These are phyloP conservation scores for Vicia sativa DNA, from an alignment of 306 rosid species.

Conservation along the genomic window DNA sequence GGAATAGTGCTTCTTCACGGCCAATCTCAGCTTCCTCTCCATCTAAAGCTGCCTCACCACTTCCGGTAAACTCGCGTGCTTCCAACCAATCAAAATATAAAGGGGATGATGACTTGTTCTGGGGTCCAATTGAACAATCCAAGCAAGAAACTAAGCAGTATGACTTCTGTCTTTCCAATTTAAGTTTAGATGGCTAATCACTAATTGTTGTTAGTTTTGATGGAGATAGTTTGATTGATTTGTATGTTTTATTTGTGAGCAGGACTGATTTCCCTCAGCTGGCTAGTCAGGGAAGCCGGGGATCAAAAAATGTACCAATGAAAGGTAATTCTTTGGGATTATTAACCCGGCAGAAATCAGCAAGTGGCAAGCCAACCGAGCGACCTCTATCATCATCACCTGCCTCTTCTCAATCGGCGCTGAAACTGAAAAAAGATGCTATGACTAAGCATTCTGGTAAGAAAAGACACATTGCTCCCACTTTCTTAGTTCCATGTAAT, in stretches of 20 bases:
- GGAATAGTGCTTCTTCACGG: conserved; percentile 59
- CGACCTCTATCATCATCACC: conserved; percentile 60
- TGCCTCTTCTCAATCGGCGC: conserved; percentile 56
- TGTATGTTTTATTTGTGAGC: conserved; percentile 37
- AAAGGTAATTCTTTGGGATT: conserved; percentile 65
- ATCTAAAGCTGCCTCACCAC: conserved; percentile 67
- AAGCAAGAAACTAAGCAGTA: conserved; percentile 87
- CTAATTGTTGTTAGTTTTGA: conserved; percentile 1
- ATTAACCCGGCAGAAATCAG: conserved; percentile 68
- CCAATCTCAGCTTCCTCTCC: conserved; percentile 80
- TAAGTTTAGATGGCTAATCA: background rate
- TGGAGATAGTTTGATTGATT: conserved; percentile 15
- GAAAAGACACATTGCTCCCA: background rate
- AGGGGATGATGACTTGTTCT: conserved; percentile 89
- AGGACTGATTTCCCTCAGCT: conserved; percentile 80
- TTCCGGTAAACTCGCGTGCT: conserved; percentile 50
- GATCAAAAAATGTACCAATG: conserved; percentile 48
- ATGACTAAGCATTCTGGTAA: conserved; percentile 77
- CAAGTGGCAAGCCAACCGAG: conserved; percentile 61
- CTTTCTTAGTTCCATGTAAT: conserved; percentile 2
- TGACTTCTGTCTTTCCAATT: conserved; percentile 34
- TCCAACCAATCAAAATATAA: conserved; percentile 61
- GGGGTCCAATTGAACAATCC: conserved; percentile 88
- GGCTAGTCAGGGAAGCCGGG: conserved; percentile 64
- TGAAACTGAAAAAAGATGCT: conserved; percentile 73